Evolutionary conservation across 805 yeast genomes (phyloP), one percentile per base, ranked within the genome.

Genomic region (Metschnikowia kunwiensis): DNA sequence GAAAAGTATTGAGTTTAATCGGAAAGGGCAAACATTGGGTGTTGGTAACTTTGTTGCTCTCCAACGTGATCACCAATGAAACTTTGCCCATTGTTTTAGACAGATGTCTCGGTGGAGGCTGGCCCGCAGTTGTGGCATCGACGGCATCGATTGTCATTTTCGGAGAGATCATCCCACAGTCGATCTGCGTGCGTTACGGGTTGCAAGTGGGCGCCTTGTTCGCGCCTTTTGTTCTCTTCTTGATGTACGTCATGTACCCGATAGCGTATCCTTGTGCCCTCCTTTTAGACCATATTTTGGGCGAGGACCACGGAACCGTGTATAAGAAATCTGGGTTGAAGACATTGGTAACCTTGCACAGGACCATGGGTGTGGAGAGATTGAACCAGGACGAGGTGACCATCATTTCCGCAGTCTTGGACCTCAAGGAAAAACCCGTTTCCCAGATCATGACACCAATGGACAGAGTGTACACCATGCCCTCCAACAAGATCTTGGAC

Each of bases 81-180:
- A 82, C 96, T 2, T 71, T 91, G 42, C 98, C 98, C 1, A 91
- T 91, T 49, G 95, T 91, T 15, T 72, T 93, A 41, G 97, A 91
- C 58, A 74, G 94, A 37, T 83, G 91, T 50, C 74, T 93, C 10
- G 97, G 97, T 31, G 97, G 97, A 27, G 98, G 98, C 1, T 83
- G 95, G 84, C 89, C 93, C 10, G 98, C 98, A 0, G 96, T 91
- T 24, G 86, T 88, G 10, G 75, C 88, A 9, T 82, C 97, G n/a
- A 89, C 98, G 0, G 89, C 84, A 3, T 77, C 89, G 17, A 91
- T 91, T 55, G 97, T 91, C 33, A 75, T 91, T 9, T 91, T 91
- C 61, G 98, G 98, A 43, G 98, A 91, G 57, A 85, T 91, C 51
- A 91, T 91, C 43, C 98, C 98, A 2, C 98, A 91, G 63, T 81